Evolutionary conservation across 805 yeast genomes (phyloP).

Genomic region (Cyberlindnera meyerae): DNA sequence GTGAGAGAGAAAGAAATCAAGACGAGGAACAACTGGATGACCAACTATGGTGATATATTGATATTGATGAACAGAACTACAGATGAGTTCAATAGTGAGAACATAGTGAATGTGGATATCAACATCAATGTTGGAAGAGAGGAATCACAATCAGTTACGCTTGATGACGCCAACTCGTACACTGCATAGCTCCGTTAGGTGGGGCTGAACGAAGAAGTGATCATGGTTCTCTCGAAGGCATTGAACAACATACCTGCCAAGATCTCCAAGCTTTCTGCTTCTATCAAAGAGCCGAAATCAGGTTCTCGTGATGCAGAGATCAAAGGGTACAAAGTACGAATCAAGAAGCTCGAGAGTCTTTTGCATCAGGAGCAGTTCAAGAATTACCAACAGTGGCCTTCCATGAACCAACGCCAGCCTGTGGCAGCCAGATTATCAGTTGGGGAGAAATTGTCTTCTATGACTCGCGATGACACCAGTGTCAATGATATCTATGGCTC

Average conservation of each 20-base stretch:
- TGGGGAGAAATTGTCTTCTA: slow-evolving; percentile 5
- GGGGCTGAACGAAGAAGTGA: slow-evolving; percentile 29
- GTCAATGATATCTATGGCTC: not conserved
- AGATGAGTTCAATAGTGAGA: slow-evolving; percentile 21
- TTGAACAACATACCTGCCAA: slow-evolving; percentile 32
- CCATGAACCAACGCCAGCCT: slow-evolving; percentile 20
- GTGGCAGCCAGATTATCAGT: slow-evolving; percentile 12
- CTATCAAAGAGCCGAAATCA: slow-evolving; percentile 1
- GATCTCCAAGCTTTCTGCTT: slow-evolving; percentile 10
- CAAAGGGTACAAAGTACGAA: slow-evolving; percentile 63
- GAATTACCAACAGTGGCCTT: slow-evolving; percentile 43
- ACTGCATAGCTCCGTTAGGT: slow-evolving; percentile 30
- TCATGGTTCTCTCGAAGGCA: slow-evolving; percentile 33
- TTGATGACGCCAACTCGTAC: slow-evolving; percentile 32
- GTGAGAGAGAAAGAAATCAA: slow-evolving; percentile 52
- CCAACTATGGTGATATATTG: slow-evolving; percentile 49
- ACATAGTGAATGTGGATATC: slow-evolving; percentile 18
- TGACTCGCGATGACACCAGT: not conserved
- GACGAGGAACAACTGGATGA: slow-evolving; percentile 57
- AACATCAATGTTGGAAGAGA: slow-evolving; percentile 5
- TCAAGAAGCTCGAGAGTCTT: slow-evolving; percentile 70
- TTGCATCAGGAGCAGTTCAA: slow-evolving; percentile 69
- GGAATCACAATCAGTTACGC: slow-evolving; percentile 3
- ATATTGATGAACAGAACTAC: slow-evolving; percentile 28
- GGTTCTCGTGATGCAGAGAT: slow-evolving; percentile 33